Percentiles rank a stretch among this genome's conserved stretches.
These are phyloP conservation scores for Aeschynomene evenia DNA, from an alignment of 306 rosid species.

Conservation along the genomic window DNA sequence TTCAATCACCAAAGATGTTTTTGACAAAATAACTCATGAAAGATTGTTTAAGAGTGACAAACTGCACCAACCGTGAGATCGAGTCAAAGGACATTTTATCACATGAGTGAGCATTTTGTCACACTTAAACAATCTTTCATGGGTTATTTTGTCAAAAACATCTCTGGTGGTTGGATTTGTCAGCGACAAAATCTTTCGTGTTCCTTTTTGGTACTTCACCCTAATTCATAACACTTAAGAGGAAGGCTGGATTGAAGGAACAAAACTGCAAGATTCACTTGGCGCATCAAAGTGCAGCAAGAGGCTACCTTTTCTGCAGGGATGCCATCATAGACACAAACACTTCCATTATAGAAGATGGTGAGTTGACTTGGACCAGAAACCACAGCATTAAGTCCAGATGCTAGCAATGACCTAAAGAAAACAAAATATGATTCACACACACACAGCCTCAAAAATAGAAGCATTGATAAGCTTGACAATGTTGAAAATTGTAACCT, in stretches of 20 bases:
- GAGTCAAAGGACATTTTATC: no score
- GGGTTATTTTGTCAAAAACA: no score
- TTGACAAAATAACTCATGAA: no score
- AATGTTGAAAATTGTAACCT: not conserved
- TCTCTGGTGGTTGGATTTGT: no score
- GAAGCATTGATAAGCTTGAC: not conserved
- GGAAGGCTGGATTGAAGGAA: not conserved
- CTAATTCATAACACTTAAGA: conserved; percentile 5
- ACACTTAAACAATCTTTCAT: no score
- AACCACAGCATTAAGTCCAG: conserved; percentile 36
- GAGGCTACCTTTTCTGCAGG: conserved; percentile 64
- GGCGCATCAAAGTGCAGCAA: conserved; percentile 4
- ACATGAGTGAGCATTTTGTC: no score
- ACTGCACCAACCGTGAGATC: no score
- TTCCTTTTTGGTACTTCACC: no score
- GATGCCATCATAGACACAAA: conserved; percentile 56
- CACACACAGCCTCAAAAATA: not conserved
- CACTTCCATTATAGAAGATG: conserved; percentile 59
- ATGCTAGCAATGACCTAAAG: conserved; percentile 38
- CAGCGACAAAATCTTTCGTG: no score
- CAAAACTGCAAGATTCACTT: conserved; percentile 1
- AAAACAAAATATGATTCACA: conserved; percentile 14
- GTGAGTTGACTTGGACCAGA: conserved; percentile 48
- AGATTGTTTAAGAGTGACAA: no score
- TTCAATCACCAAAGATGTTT: no score